phyloP scores from a whole-genome alignment of 2,329 filamentous ascomycete genomes.

The Penicillium sp. region DNA sequence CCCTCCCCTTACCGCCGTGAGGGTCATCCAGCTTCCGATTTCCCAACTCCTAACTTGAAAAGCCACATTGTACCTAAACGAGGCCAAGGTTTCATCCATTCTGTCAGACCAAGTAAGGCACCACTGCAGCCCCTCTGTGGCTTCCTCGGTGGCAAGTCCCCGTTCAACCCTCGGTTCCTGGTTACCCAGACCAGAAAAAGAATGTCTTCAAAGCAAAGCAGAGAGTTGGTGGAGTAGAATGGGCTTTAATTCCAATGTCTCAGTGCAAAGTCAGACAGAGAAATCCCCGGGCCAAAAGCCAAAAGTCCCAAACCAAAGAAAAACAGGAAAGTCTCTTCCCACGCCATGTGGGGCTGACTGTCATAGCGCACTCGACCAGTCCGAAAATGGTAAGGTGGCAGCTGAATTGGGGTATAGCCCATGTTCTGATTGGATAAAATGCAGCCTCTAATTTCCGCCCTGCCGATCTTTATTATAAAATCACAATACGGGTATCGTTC shows the following conservation, averaged over 20 bases:
- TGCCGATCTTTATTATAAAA: conserved; percentile 15
- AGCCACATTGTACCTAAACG: conserved; percentile 1
- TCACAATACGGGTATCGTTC: neutral
- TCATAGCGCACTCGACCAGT: conserved; percentile 6
- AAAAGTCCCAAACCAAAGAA: neutral
- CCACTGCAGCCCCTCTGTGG: neutral
- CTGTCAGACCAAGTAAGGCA: conserved; percentile 6
- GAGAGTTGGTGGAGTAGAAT: neutral
- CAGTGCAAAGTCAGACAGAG: neutral
- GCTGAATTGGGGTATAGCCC: neutral
- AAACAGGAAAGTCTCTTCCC: conserved; percentile 11
- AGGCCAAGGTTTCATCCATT: conserved; percentile 2
- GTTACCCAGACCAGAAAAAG: neutral
- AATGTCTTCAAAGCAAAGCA: neutral
- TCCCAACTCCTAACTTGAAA: conserved; percentile 1
- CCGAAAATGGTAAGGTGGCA: conserved; percentile 10
- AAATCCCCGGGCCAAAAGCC: neutral
- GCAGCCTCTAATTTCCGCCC: conserved; percentile 16
- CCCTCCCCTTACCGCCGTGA: conserved; percentile 7
- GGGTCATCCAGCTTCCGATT: neutral
- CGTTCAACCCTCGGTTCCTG: neutral
- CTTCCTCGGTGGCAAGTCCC: conserved; percentile 1
- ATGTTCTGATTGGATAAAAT: neutral
- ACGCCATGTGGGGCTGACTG: conserved; percentile 13
- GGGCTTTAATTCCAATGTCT: neutral